phyloP scores from a whole-genome alignment of 2,329 filamentous ascomycete genomes.

The Chrysosphaeria jannelii region DNA sequence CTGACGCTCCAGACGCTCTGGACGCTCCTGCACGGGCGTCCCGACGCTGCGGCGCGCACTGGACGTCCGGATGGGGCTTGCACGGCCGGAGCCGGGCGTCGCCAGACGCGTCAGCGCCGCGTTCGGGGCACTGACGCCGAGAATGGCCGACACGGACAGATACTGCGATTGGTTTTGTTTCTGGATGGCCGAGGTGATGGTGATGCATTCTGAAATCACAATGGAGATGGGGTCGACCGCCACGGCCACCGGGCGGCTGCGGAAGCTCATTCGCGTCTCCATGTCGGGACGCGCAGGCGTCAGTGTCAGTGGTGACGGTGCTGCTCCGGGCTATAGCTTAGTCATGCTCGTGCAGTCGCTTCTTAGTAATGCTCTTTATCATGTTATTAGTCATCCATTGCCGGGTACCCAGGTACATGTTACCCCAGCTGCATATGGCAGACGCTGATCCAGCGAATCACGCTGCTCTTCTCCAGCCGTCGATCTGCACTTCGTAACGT shows the following conservation, averaged over 20 bases:
- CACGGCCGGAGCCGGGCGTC: neutral
- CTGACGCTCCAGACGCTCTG: constrained; percentile 7
- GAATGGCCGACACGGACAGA: constrained; percentile 81
- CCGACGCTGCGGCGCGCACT: neutral
- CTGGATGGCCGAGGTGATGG: constrained; percentile 90
- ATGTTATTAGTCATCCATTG: too few relatives aligned
- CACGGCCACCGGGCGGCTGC: constrained; percentile 36
- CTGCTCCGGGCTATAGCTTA: neutral
- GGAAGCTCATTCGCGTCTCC: constrained; percentile 23
- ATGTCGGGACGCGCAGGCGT: constrained; percentile 5
- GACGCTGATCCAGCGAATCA: too few relatives aligned
- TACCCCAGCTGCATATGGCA: too few relatives aligned
- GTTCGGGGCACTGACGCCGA: constrained; percentile 39
- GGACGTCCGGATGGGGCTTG: constrained; percentile 2
- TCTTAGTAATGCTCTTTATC: too few relatives aligned
- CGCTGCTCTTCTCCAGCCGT: too few relatives aligned
- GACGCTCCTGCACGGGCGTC: constrained; percentile 27
- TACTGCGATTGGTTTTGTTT: constrained; percentile 92
- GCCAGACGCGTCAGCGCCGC: constrained; percentile 10
- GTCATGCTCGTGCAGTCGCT: constrained; percentile 1
- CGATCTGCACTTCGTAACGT: too few relatives aligned
- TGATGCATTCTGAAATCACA: constrained; percentile 95
- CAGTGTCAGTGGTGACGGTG: constrained; percentile 1
- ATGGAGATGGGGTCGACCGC: constrained; percentile 75
- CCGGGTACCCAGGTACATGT: too few relatives aligned